Evolutionary conservation across 352 stramenopile genomes (phyloP), one percentile per base, ranked within the genome.

Genomic region (Phytophthora niederhauseri): DNA sequence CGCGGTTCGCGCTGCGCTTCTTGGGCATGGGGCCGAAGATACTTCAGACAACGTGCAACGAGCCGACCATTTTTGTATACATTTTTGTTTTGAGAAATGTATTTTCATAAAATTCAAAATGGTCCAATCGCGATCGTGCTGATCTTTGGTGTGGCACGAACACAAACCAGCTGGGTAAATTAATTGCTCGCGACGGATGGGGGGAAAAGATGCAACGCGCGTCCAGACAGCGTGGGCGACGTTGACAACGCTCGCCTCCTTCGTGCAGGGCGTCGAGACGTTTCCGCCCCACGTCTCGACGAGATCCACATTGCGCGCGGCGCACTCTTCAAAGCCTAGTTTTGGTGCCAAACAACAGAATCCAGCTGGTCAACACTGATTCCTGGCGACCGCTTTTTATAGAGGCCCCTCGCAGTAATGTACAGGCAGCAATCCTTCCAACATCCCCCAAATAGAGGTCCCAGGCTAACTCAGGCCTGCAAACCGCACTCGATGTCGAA

Each of bases 11-110:
- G 36, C 41, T 57, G 64, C 63, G 70, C 62, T 79, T 86, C 73
- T 84, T 86, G 15, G 24, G 63, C 78, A 84, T 83, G 43, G 17
- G 3, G 45, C 17, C 45, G n/a, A 51, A 24, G 45, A 51, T 48
- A 48, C 38, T 8, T 41, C 34, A n/a, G n/a, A 11, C 31, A 38
- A 38, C 31, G 31, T 41, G 34, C 34, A 41, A 41, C 34, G 34
- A 41, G 14, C 14, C 11, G 17, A 17, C 34, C 38, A 48, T n/a
- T 20, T 19, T 48, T 20, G 14, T 8, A 48, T 19, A n/a, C n/a
- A n/a, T n/a, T n/a, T n/a, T n/a, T n/a, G n/a, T 48, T 48, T 48
- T n/a, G 14, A 48, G 17, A 48, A 19, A 19, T 11, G 17, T 48
- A 48, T 48, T 48, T 43, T 48, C 17, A 11, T 15, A 48, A 48